Evolutionary conservation across 306 rosid species (phyloP), one percentile per base, ranked within the genome.

Genomic region (Betula pendula): DNA sequence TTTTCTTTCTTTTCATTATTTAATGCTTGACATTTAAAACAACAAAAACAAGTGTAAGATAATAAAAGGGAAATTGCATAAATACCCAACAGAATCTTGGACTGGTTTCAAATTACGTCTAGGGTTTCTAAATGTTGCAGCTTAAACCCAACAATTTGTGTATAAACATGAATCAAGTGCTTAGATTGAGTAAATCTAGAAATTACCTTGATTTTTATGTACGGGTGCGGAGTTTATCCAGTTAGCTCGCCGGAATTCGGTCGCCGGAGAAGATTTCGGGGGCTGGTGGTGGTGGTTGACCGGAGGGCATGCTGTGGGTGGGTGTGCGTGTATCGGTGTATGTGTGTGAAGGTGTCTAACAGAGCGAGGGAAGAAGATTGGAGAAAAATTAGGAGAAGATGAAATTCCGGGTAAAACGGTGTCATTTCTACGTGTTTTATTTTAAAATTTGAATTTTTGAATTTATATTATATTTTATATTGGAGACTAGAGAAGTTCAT

Each of bases 1-100:
- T 59, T 86, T 67, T 67, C 22, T 71, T n/a, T 43, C 35, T 68
- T 51, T 43, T 29, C 60, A 77, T 50, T 44, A 19, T n/a, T 11
- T 65, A 65, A 65, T 35, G 16, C 8, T 38, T 19, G 70, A 38
- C 70, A 65, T 65, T 40, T 8, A 38, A 19, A 29, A 16, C 19
- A 65, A 33, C 70, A 38, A 35, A 35, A 65, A 33, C 0, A 0
- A 31, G 0, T 6, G 16, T 2, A 29, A 4, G 44, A 19, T 38
- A 65, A 38, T 35, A 38, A 38, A 65, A 35, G 38, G 8, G 13
- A 38, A 65, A 35, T 35, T n/a, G 38, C 2, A 65, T 35, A 38
- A 35, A 35, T 38, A 10, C 68, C 43, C 42, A n/a, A 42, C 70
- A 38, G 48, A 65, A 38, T 35, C 44, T 29, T 17, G 29, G 27